Base-by-base conservation (phyloP, 2,329 filamentous ascomycete species). In the Colletotrichum simmondsii region DNA sequence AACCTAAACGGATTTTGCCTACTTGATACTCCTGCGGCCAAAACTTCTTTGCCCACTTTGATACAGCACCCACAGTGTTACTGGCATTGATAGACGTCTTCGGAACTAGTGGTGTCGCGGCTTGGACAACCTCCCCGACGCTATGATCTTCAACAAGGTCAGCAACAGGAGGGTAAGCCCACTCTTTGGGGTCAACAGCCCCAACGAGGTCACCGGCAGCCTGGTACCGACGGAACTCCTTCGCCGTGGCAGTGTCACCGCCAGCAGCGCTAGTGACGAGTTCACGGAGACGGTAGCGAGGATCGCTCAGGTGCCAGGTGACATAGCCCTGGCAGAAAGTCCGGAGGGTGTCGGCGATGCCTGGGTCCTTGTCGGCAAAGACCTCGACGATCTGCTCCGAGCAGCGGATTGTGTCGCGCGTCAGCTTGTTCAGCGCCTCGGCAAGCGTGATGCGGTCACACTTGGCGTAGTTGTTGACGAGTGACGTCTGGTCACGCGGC, bases 251-350 rank as follows among this genome's bases (percentile, higher is more conserved):
- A 53, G 14, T 53, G 2, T 53, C n/a, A 24, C 49, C 49, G 19
- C 49, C n/a, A 53, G 49, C n/a, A 53, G 49, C 49, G 49, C 49
- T 53, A 53, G 56, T 56, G 58, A 74, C 75, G 35, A 76, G 49
- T 63, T 77, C 75, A 19, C 52, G 57, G 14, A 77, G 60, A 19
- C 74, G 58, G 68, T 75, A 77, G 12, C 76, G 72, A 22, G 65
- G 30, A 57, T 76, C 76, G 35, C 72, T 74, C 24, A 77, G 24
- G 35, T 77, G 75, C 75, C 74, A 76, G 16, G 76, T 76, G 37
- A 77, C 65, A 56, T 76, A 76, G 61, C 75, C 76, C 37, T 76
- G 75, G 53, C 75, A 62, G 54, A 76, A 74, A 32, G 57, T 32
- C 35, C 49, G 58, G 5, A 72, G 52, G 19, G 60, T 73, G 22